These are phyloP conservation scores for Serendipita sp. DNA, from an alignment of 768 basidiomycete genomes.

Conservation along the genomic window DNA sequence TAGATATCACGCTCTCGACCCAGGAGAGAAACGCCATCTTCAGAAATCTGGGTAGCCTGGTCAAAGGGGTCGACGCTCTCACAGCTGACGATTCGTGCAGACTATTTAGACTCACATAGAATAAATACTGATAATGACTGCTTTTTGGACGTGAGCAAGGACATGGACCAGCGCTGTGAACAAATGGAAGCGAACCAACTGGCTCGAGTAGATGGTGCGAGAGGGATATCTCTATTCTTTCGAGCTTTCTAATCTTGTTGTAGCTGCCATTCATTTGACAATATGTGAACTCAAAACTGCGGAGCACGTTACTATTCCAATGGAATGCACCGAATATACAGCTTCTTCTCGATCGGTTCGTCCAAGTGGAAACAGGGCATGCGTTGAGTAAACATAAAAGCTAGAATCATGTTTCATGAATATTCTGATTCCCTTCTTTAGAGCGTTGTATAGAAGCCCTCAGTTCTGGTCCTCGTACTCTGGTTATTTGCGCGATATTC, in stretches of 20 bases:
- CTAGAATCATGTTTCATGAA: not conserved
- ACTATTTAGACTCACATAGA: not conserved
- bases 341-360: not conserved
- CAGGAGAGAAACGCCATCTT: not conserved
- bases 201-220: not conserved
- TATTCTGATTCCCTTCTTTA: not conserved
- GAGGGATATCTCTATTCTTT: too few relatives aligned
- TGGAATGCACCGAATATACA: not conserved
- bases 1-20: not conserved
- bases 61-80: not conserved
- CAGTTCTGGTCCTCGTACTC: slow-evolving; percentile 4
- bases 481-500: slow-evolving; percentile 1
- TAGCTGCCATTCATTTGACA: not conserved
- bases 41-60: not conserved
- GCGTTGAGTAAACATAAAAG: not conserved
- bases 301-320: not conserved
- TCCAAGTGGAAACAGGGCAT: not conserved
- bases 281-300: not conserved
- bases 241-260: not conserved
- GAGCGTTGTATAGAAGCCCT: not conserved
- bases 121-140: not conserved
- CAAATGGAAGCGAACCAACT: not conserved
- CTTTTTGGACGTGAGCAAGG: not conserved
- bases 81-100: not conserved
- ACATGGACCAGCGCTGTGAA: not conserved